Percentiles rank a stretch among this genome's conserved stretches.
These are phyloP conservation scores for Jacaranda copaia DNA, from an alignment of 257 asterid genomes.

Conservation along the genomic window DNA sequence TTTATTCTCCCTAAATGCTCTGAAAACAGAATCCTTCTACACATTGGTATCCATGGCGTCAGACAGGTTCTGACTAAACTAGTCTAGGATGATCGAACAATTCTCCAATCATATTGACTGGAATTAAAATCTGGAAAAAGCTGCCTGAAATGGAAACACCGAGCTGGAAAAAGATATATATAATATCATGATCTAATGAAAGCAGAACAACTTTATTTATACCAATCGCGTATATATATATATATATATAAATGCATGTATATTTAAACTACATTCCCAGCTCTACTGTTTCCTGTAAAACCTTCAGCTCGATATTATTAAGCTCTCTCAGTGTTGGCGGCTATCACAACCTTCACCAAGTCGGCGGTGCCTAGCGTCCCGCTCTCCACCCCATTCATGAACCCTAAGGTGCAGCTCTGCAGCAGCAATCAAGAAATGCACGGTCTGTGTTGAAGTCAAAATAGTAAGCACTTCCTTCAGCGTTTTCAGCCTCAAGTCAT, in stretches of 20 bases:
- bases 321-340: too few species aligned
- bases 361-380: slow-evolving; percentile 3
- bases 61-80: background rate
- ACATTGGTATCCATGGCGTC: background rate
- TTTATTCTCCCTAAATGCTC: background rate
- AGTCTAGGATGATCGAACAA: background rate
- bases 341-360: too few species aligned
- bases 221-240: background rate
- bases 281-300: too few species aligned
- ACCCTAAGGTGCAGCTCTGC: slow-evolving; percentile 75
- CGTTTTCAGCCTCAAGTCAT: slow-evolving; percentile 65
- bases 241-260: too few species aligned
- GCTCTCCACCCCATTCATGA: slow-evolving; percentile 75
- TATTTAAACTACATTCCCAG: background rate
- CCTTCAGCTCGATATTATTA: too few species aligned
- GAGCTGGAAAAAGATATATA: background rate
- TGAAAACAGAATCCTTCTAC: background rate
- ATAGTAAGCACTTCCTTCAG: slow-evolving; percentile 45
- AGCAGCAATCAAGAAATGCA: slow-evolving; percentile 77
- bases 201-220: slow-evolving; percentile 1
- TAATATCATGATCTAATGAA: background rate
- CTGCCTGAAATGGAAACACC: slow-evolving; percentile 12
- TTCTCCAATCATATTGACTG: background rate
- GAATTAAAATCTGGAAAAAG: background rate
- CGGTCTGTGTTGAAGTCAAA: slow-evolving; percentile 55